A percentile compares a stretch with the other conserved stretches of the same genome.
phyloP scores from a whole-genome alignment of 345 rosid genomes.

The Sisymbrium irio region DNA sequence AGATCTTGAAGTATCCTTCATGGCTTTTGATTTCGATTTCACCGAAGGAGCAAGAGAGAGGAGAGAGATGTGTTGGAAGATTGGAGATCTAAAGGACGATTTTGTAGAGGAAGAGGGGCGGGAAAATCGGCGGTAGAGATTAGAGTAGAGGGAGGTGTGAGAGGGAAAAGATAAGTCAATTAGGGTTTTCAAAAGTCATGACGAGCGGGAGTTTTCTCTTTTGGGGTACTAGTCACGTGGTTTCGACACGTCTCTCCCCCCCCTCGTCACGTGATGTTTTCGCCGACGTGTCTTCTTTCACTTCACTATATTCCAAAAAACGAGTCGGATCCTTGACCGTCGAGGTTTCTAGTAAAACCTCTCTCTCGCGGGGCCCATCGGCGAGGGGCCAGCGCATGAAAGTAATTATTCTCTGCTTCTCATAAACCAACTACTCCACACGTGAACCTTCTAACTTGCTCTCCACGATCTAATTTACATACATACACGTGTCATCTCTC shows the following conservation, averaged over 20 bases:
- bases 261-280: constrained; percentile 7
- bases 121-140: constrained; percentile 32
- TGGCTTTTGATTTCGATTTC: neutral
- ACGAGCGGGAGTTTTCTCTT: constrained; percentile 26
- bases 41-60: neutral
- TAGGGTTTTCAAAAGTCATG: constrained; percentile 30
- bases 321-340: neutral
- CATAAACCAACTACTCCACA: neutral
- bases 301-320: neutral
- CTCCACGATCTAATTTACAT: neutral
- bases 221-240: constrained; percentile 1
- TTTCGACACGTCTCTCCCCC: neutral
- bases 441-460: constrained; percentile 13
- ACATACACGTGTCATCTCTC: neutral
- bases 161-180: constrained; percentile 10
- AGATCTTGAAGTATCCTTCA: constrained; percentile 44
- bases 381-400: neutral
- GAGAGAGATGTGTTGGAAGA: neutral
- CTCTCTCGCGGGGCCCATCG: neutral
- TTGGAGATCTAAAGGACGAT: constrained; percentile 5
- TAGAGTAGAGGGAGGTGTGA: neutral
- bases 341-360: neutral
- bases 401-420: neutral
- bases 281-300: neutral
- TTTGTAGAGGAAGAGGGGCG: constrained; percentile 39